These are phyloP conservation scores for Lentinula boryana DNA, from an alignment of 768 basidiomycete genomes.

Conservation along the genomic window DNA sequence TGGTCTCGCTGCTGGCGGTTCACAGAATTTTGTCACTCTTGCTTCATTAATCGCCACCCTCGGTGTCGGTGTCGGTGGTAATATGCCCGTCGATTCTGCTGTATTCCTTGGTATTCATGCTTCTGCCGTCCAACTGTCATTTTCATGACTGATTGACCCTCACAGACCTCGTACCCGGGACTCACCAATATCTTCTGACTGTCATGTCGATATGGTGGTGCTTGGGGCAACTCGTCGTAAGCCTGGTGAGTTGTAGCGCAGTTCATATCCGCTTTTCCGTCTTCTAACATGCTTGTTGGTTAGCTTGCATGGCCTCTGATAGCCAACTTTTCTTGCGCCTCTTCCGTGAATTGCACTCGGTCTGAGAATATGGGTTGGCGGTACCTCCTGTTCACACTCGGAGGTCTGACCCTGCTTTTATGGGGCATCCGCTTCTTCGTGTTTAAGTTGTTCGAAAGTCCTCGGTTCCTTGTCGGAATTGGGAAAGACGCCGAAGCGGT, in stretches of 20 bases:
- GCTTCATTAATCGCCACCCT: constrained; percentile 40
- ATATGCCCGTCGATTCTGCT: constrained; percentile 50
- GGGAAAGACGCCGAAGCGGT: constrained; percentile 49
- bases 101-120: constrained; percentile 37
- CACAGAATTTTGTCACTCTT: constrained; percentile 40
- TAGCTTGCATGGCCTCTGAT: constrained; percentile 59
- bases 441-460: constrained; percentile 51
- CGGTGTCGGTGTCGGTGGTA: constrained; percentile 47
- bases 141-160: constrained; percentile 1
- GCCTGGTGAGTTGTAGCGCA: constrained; percentile 26
- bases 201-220: constrained; percentile 57
- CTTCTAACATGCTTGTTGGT: not conserved
- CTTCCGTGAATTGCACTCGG: constrained; percentile 27
- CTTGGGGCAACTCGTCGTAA: constrained; percentile 46
- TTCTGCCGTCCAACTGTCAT: constrained; percentile 8
- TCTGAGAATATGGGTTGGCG: constrained; percentile 61
- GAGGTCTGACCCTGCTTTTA: constrained; percentile 46
- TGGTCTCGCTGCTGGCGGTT: constrained; percentile 42
- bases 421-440: constrained; percentile 47
- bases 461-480: constrained; percentile 49
- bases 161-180: constrained; percentile 43
- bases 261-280: not conserved
- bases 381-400: constrained; percentile 49
- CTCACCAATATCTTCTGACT: constrained; percentile 54
- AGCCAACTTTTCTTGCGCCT: constrained; percentile 43